Evolutionary conservation across 2,329 filamentous ascomycete genomes (phyloP), one percentile per base, ranked within the genome.

Genomic region (Apiospora sp.): DNA sequence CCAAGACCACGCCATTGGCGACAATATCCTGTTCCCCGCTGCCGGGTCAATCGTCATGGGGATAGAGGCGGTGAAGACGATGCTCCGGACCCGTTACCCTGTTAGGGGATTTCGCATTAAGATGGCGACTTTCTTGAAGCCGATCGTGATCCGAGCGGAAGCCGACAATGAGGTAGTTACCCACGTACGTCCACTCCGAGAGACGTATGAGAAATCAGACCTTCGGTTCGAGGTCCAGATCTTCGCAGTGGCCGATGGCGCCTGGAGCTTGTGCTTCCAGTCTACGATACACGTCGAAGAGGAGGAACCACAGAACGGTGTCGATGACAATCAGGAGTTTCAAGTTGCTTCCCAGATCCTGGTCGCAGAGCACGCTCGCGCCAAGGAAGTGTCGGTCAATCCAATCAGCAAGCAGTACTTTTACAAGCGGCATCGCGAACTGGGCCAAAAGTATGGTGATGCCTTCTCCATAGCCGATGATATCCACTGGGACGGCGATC

Each of bases 1-100:
- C 1, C 75, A 76, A 1, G 83, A 87, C 72, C 85, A 87, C 69
- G 75, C 81, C 70, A 79, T 86, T 7, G 81, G 24, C 16, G 49
- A 71, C 4, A 67, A 37, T 0, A 74, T 79, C 8, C 67, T 82
- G 10, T 81, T 78, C 19, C 81, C 81, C 3, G 80, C 76, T 0
- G 78, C 80, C 0, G 81, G 77, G 0, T 77, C 78, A 72, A 24
- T 81, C 1, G 72, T 76, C n/a, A 81, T 83, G 80, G 80, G 78
- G 8, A 71, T 82, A 16, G 80, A 82, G 67, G 81, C 80, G 34
- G 74, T 74, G 4, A 70, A 72, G 13, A 49, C 48, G 22, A 49
- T 49, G 22, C 22, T 49, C 48, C 48, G 48, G 22, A 49, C 48
- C 22, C 0, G 78, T 76, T 3, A 76, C 22, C 73, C 76, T 67